Evolutionary conservation across 257 asterid genomes (phyloP).

Genomic region (Nicotiana undulata): DNA sequence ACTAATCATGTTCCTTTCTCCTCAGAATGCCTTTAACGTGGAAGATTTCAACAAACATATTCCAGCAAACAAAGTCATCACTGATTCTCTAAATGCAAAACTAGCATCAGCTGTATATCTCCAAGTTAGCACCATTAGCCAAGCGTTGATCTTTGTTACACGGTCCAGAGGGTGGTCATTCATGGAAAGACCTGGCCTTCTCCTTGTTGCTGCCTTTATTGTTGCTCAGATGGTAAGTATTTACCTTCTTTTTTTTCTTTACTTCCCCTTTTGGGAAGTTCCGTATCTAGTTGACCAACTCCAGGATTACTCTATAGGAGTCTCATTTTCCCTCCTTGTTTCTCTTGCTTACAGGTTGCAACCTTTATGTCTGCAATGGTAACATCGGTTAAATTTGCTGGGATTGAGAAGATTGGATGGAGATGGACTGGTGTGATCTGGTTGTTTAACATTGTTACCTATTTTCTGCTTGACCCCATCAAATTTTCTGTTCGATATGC

Average conservation of each 20-base stretch:
- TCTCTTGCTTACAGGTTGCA: slow-evolving; percentile 33
- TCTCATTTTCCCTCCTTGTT: background rate
- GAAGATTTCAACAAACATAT: slow-evolving; percentile 36
- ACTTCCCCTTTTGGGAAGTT: background rate
- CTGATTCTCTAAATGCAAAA: slow-evolving; percentile 26
- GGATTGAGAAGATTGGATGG: slow-evolving; percentile 43
- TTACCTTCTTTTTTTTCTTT: background rate
- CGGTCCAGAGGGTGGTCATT: slow-evolving; percentile 54
- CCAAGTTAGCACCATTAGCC: slow-evolving; percentile 69
- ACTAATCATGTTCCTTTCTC: slow-evolving; percentile 3
- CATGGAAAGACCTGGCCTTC: slow-evolving; percentile 54
- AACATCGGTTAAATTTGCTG: slow-evolving; percentile 22
- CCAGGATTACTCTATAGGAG: background rate
- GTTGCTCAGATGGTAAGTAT: slow-evolving; percentile 51
- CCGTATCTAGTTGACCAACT: background rate
- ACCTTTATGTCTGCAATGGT: slow-evolving; percentile 41
- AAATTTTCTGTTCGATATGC: slow-evolving; percentile 39
- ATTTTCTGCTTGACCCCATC: slow-evolving; percentile 38
- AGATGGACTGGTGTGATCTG: slow-evolving; percentile 44
- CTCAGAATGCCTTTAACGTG: slow-evolving; percentile 33
- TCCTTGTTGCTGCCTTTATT: slow-evolving; percentile 45
- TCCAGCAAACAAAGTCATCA: slow-evolving; percentile 11
- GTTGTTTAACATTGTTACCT: slow-evolving; percentile 37
- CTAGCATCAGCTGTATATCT: slow-evolving; percentile 60
- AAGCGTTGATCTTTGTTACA: slow-evolving; percentile 59